phyloP scores from a whole-genome alignment of 2,329 filamentous ascomycete species.

The Coniochaeta sp. region DNA sequence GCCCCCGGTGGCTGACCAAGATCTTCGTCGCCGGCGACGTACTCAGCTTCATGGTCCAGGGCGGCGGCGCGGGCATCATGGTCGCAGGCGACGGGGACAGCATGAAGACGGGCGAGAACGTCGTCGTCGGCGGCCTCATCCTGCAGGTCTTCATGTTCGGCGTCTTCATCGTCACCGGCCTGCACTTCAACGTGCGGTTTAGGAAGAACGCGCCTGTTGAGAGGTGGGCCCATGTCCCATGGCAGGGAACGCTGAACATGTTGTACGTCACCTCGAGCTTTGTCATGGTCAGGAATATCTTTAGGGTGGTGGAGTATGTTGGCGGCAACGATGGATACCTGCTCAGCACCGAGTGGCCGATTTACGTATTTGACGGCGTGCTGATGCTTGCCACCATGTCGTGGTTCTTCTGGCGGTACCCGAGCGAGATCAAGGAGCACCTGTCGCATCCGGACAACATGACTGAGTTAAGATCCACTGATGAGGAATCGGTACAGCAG shows the following conservation, averaged over 20 bases:
- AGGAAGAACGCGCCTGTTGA: constrained; percentile 8
- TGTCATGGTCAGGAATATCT: constrained; percentile 29
- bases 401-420: constrained; percentile 9
- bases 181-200: constrained; percentile 37
- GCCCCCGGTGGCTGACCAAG: constrained; percentile 37
- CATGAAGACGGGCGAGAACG: constrained; percentile 32
- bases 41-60: constrained; percentile 43
- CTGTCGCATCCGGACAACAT: neutral
- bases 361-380: constrained; percentile 24
- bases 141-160: constrained; percentile 53
- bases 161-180: constrained; percentile 42
- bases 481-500: neutral
- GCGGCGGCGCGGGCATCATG: constrained; percentile 32
- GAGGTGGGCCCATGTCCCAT: constrained; percentile 13
- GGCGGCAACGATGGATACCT: constrained; percentile 20
- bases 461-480: neutral
- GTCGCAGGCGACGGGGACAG: constrained; percentile 15
- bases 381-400: constrained; percentile 15
- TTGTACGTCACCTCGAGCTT: constrained; percentile 15
- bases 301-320: constrained; percentile 31
- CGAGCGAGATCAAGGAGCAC: neutral
- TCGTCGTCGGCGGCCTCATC: constrained; percentile 48
- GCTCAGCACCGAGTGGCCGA: constrained; percentile 18
- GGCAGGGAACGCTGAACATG: constrained; percentile 15
- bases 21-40: constrained; percentile 50